Evolutionary conservation across 495 filamentous ascomycete genomes (phyloP).

Genomic region (Aspergillus ostianus): DNA sequence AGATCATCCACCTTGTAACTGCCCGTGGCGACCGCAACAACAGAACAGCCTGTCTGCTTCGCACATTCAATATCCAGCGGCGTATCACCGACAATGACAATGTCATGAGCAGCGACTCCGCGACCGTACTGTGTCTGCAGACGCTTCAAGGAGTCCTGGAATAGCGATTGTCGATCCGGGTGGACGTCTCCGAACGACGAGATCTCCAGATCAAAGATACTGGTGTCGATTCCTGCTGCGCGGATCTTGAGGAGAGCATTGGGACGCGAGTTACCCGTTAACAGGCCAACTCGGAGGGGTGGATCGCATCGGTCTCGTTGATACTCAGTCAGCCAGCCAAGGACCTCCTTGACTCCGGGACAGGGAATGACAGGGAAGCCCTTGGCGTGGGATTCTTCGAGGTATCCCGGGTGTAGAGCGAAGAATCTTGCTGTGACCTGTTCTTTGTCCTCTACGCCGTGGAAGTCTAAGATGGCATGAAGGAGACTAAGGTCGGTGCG

Average conservation of each 20-base stretch:
- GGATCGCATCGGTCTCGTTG: constrained; percentile 4
- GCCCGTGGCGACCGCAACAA: constrained; percentile 17
- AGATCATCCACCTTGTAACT: constrained; percentile 18
- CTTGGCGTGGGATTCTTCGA: constrained; percentile 13
- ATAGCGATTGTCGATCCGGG: constrained; percentile 8
- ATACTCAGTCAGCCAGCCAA: constrained; percentile 12
- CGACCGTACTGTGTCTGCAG: neutral
- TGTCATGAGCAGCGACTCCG: neutral
- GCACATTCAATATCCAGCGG: constrained; percentile 19
- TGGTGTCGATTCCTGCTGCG: constrained; percentile 11
- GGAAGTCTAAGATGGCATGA: constrained; percentile 12
- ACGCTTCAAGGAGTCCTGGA: constrained; percentile 10
- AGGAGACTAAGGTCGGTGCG: constrained; percentile 15
- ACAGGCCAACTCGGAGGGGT: constrained; percentile 11
- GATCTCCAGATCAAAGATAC: constrained; percentile 15
- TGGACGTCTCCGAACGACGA: constrained; percentile 15
- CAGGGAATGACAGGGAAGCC: constrained; percentile 8
- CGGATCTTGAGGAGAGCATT: constrained; percentile 14
- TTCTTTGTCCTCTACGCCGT: neutral
- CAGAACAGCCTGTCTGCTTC: constrained; percentile 15
- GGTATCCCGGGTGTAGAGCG: constrained; percentile 10
- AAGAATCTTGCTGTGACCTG: neutral
- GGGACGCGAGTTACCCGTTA: constrained; percentile 16
- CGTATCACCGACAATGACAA: constrained; percentile 15
- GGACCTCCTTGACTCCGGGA: constrained; percentile 8